Percentiles rank a stretch among this genome's conserved stretches.
Evolutionary conservation across 768 basidiomycete species (phyloP).

Genomic region (Phlebiopsis flavidoalba): DNA sequence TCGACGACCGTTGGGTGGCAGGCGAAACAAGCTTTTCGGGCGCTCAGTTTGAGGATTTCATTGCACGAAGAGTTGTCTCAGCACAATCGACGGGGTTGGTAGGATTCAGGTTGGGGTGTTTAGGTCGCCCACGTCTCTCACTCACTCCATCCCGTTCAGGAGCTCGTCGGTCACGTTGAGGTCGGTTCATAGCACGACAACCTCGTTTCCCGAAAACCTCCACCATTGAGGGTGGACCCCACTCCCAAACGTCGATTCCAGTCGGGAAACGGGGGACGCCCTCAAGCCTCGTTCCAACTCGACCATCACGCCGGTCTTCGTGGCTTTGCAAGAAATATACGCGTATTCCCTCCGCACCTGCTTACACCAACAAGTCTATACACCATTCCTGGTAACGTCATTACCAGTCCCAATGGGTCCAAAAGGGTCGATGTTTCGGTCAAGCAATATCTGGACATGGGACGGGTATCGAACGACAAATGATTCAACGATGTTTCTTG

Average conservation of each 20-base stretch:
- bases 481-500: conserved; percentile 19
- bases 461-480: neutral
- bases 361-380: conserved; percentile 11
- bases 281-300: neutral
- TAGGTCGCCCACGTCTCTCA: conserved; percentile 25
- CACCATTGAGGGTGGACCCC: neutral
- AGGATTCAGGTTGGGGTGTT: too few species aligned
- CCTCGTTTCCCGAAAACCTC: conserved; percentile 1
- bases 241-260: conserved; percentile 11
- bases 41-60: conserved; percentile 3
- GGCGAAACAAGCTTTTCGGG: conserved; percentile 23
- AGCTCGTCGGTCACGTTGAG: conserved; percentile 29
- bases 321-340: conserved; percentile 22
- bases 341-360: conserved; percentile 17
- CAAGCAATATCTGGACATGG: neutral
- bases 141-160: conserved; percentile 26
- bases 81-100: too few species aligned
- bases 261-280: neutral
- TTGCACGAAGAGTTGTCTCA: too few species aligned
- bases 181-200: conserved; percentile 24
- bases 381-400: conserved; percentile 15
- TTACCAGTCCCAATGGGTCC: conserved; percentile 17
- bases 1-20: conserved; percentile 20
- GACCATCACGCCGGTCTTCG: conserved; percentile 18
- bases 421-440: conserved; percentile 18